phyloP scores from a whole-genome alignment of 2,329 filamentous ascomycete genomes.

The Penicillium sp. region DNA sequence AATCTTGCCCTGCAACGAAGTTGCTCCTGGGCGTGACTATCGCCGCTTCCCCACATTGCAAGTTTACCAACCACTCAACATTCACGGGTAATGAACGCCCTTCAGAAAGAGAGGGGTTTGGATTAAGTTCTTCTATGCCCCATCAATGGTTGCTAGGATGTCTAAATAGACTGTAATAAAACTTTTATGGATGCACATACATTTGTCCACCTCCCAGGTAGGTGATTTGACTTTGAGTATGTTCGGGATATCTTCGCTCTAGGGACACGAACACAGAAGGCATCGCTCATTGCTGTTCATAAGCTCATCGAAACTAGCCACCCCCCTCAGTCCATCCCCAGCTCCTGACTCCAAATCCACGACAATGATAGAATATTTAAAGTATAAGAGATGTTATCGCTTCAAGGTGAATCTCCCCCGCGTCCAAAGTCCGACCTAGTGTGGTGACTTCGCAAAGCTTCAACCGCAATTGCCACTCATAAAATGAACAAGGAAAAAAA shows the following conservation, averaged over 20 bases:
- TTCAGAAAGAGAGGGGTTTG: no score
- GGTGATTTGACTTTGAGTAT: background rate
- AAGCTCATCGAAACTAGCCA: conserved; percentile 9
- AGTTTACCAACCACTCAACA: no score
- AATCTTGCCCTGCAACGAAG: no score
- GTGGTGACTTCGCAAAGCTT: background rate
- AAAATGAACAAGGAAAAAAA: background rate
- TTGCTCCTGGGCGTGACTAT: no score
- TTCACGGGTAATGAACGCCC: no score
- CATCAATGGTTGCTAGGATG: no score
- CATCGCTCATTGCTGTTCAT: conserved; percentile 17
- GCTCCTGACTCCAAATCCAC: conserved; percentile 4
- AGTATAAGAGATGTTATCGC: background rate
- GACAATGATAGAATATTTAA: conserved; percentile 1
- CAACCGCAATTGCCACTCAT: background rate
- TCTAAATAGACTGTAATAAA: no score
- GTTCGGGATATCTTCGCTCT: background rate
- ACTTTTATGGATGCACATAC: no score
- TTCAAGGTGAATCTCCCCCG: background rate
- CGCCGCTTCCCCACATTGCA: no score
- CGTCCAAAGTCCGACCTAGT: background rate
- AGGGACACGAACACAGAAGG: conserved; percentile 3
- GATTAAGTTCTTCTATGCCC: no score
- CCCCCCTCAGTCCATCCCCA: background rate
- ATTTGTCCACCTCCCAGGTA: no score